Conservation (phyloP, 495 filamentous ascomycete species). For the Penicillium bovifimosum region DNA sequence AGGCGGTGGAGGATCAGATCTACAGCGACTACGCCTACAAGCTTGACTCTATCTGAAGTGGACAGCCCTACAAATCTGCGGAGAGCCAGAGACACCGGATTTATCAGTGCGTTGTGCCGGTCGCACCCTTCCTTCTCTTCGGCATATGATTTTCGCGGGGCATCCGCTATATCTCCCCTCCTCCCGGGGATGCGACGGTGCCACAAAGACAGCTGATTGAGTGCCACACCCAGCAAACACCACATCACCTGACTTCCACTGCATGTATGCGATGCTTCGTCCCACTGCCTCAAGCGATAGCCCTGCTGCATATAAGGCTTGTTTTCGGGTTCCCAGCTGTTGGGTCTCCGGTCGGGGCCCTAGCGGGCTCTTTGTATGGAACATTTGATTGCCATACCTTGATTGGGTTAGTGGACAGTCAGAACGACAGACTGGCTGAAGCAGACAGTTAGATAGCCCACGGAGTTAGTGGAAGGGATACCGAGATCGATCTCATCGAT, state of each 20-base stretch:
- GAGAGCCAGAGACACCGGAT: not conserved
- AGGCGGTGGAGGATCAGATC: slow-evolving; percentile 50
- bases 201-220: not conserved
- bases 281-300: slow-evolving; percentile 2
- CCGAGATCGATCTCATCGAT: not conserved
- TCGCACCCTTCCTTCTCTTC: not conserved
- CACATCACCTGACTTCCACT: slow-evolving; percentile 14
- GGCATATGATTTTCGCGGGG: not conserved
- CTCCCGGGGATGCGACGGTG: not conserved
- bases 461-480: not conserved
- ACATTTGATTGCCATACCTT: not conserved
- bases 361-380: not conserved
- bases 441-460: not conserved
- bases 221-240: slow-evolving; percentile 4
- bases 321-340: not conserved
- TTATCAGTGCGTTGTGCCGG: not conserved
- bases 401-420: not conserved
- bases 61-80: not conserved
- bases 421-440: not conserved
- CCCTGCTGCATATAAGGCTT: slow-evolving; percentile 3
- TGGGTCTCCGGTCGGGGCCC: not conserved
- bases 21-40: slow-evolving; percentile 39
- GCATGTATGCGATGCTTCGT: slow-evolving; percentile 8
- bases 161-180: not conserved
- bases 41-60: slow-evolving; percentile 33